Evolutionary conservation across 2,329 filamentous ascomycete species (phyloP).

Genomic region (Meredithiella fracta): DNA sequence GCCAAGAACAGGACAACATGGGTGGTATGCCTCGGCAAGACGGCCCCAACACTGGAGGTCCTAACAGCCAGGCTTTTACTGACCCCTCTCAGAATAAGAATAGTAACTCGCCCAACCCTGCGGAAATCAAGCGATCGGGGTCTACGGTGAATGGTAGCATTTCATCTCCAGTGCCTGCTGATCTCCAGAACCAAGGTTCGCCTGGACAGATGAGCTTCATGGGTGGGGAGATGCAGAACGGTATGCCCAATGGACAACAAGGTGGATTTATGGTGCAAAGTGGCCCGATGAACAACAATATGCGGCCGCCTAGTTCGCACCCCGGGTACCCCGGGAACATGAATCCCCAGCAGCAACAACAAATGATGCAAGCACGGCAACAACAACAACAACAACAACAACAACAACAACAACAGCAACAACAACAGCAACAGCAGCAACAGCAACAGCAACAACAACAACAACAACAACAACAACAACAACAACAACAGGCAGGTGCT

Average conservation of each 20-base stretch:
- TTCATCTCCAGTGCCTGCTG: conserved; percentile 50
- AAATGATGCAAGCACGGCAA: conserved; percentile 29
- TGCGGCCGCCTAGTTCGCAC: conserved; percentile 54
- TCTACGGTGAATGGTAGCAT: conserved; percentile 54
- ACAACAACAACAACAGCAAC: conserved; percentile 19
- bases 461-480: conserved; percentile 28
- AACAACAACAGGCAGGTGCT: conserved; percentile 22
- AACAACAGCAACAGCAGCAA: conserved; percentile 15
- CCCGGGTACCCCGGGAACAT: conserved; percentile 39
- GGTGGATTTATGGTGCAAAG: conserved; percentile 40
- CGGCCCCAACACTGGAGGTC: conserved; percentile 35
- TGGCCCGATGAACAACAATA: conserved; percentile 42
- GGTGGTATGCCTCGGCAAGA: conserved; percentile 34
- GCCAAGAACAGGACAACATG: conserved; percentile 55
- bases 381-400: conserved; percentile 20
- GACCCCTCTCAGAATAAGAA: conserved; percentile 52
- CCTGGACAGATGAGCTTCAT: conserved; percentile 48
- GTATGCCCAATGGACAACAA: conserved; percentile 25
- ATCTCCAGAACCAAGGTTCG: conserved; percentile 48
- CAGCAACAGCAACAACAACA: too few relatives aligned
- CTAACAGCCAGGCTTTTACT: conserved; percentile 46
- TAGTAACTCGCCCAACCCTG: conserved; percentile 60
- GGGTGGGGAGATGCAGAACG: conserved; percentile 44
- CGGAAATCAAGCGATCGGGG: conserved; percentile 64
- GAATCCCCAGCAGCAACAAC: conserved; percentile 35